Evolutionary conservation across 2,329 filamentous ascomycete species (phyloP), one percentile per base, ranked within the genome.

Genomic region (Claviceps sp.): DNA sequence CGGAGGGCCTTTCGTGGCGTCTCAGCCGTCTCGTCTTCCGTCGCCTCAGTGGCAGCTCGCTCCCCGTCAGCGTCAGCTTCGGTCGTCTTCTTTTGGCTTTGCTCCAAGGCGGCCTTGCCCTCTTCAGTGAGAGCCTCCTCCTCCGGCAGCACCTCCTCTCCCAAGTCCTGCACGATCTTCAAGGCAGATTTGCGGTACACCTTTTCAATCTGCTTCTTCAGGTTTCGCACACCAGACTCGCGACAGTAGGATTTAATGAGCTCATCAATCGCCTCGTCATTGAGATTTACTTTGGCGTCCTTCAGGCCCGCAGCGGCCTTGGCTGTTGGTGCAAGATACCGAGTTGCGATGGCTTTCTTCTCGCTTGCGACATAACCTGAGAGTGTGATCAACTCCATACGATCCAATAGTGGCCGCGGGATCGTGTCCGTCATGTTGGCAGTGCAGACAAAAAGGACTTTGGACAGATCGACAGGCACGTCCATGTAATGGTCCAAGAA

Each of bases 161-260:
- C 91, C 14, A 97, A 77, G 56, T 97, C 90, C 65, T 91, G 86
- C 13, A 98, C 91, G 58, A 98, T 98, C 71, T 96, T 97, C 55
- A 98, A 76, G 0, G 93, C 94, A 14, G 91, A 89, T 70, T 98
- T 98, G 53, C 93, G 83, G 70, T 96, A 98, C 3, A 98, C 88
- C 73, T 98, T 98, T 68, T 98, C 93, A 55, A 98, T 98, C 67
- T 97, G 91, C 74, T 98, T 97, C 79, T 98, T 98, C 55, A 98
- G 73, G 64, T 98, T 98, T 58, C 93, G 85, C 8, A 98, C 94
- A 60, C 93, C 93, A 44, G 89, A 95, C 70, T 98, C 93, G 44
- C 93, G 86, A 71, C 90, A 96, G 72, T 98, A 98, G 23, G 88
- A 95, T 71, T 97, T 97, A 73, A 98, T 98, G 45, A 98, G 77